Evolutionary conservation across 768 basidiomycete species (phyloP).

Genomic region (Daedaleopsis sinensis): DNA sequence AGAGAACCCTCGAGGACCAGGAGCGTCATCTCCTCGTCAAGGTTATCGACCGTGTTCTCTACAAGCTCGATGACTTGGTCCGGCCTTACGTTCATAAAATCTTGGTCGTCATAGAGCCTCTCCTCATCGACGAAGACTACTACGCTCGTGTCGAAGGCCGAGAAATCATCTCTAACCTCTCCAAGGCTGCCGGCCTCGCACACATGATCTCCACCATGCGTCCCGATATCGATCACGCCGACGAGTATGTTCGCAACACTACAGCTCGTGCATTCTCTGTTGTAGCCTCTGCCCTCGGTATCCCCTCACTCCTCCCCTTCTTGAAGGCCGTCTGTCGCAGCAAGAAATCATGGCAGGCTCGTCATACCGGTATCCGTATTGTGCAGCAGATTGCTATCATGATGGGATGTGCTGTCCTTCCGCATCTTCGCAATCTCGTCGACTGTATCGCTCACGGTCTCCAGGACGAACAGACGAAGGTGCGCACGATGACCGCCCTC

Average conservation of each 20-base stretch:
- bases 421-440: slow-evolving; percentile 94
- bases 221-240: slow-evolving; percentile 98
- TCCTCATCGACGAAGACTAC: slow-evolving; percentile 98
- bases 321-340: slow-evolving; percentile 97
- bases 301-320: slow-evolving; percentile 96
- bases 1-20: slow-evolving; percentile 95
- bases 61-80: slow-evolving; percentile 98
- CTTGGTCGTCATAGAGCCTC: slow-evolving; percentile 97
- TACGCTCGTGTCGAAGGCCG: slow-evolving; percentile 97
- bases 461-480: slow-evolving; percentile 95
- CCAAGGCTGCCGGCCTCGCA: slow-evolving; percentile 97
- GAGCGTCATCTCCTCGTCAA: slow-evolving; percentile 98
- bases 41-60: slow-evolving; percentile 97
- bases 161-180: slow-evolving; percentile 98
- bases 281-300: slow-evolving; percentile 97
- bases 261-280: slow-evolving; percentile 99
- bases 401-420: slow-evolving; percentile 99
- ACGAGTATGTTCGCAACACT: slow-evolving; percentile 99
- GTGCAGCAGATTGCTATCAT: slow-evolving; percentile 99
- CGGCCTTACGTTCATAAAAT: slow-evolving; percentile 99
- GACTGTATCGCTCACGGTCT: slow-evolving; percentile 94
- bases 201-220: slow-evolving; percentile 99
- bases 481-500: slow-evolving; percentile 93
- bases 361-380: slow-evolving; percentile 98
- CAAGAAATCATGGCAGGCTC: slow-evolving; percentile 99